Percentiles rank a stretch among this genome's conserved stretches.
These are phyloP conservation scores for Trametes maxima DNA, from an alignment of 768 basidiomycete genomes.

Conservation along the genomic window DNA sequence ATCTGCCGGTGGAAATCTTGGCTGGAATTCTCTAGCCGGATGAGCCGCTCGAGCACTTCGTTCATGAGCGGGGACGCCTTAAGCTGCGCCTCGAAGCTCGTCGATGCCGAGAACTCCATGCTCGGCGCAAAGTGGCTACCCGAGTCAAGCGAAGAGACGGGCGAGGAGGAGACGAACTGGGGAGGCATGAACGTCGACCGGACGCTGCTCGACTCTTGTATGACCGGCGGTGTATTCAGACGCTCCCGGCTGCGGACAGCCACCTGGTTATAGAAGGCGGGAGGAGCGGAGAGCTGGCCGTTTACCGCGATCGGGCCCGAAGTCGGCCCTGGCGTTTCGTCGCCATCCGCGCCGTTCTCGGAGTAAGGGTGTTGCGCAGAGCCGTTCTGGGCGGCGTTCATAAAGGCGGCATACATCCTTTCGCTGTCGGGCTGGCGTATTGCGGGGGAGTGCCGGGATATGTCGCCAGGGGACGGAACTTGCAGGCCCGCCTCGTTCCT, in stretches of 20 bases:
- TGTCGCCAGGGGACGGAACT: conserved; percentile 35
- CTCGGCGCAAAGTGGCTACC: conserved; percentile 61
- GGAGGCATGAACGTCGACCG: conserved; percentile 48
- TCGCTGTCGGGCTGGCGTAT: conserved; percentile 46
- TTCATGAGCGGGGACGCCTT: conserved; percentile 75
- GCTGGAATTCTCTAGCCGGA: conserved; percentile 67
- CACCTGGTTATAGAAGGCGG: conserved; percentile 42
- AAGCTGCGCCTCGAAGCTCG: conserved; percentile 71
- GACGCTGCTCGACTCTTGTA: conserved; percentile 35
- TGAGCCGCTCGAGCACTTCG: conserved; percentile 74
- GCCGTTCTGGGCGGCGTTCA: conserved; percentile 6
- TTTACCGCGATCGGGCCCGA: conserved; percentile 33
- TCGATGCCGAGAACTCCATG: conserved; percentile 42
- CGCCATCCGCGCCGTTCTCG: conserved; percentile 57
- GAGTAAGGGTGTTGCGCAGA: conserved; percentile 51
- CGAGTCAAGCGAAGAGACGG: conserved; percentile 78
- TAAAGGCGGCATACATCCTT: conserved; percentile 42
- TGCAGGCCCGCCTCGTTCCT: conserved; percentile 31
- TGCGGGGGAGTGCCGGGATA: conserved; percentile 48
- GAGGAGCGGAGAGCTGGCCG: conserved; percentile 30
- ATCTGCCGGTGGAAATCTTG: conserved; percentile 77
- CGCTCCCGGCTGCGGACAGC: conserved; percentile 43
- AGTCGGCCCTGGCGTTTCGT: conserved; percentile 45
- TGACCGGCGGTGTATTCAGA: conserved; percentile 50
- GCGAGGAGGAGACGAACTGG: conserved; percentile 65